Evolutionary conservation across 2,329 filamentous ascomycete species (phyloP).

Genomic region (Shiraia bambusicola): DNA sequence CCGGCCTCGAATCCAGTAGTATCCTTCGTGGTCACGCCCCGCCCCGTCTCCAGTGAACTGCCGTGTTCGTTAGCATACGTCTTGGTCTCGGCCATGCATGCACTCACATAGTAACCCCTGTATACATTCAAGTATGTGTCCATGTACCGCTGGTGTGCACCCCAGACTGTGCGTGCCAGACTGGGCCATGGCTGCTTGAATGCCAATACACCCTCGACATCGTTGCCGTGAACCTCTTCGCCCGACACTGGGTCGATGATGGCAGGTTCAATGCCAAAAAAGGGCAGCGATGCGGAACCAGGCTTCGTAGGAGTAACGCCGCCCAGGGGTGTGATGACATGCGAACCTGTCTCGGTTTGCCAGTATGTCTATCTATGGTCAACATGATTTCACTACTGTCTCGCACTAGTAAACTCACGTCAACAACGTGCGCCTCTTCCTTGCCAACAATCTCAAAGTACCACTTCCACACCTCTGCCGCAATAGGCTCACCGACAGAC

Average conservation of each 20-base stretch:
- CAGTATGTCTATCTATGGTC: slow-evolving; percentile 79
- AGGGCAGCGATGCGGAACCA: slow-evolving; percentile 90
- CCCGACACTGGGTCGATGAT: slow-evolving; percentile 97
- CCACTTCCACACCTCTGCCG: slow-evolving; percentile 99
- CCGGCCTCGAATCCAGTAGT: slow-evolving; percentile 99
- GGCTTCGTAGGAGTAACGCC: slow-evolving; percentile 96
- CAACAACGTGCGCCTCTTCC: slow-evolving; percentile 88
- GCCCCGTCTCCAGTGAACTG: slow-evolving; percentile 92
- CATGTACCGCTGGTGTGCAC: slow-evolving; percentile 97
- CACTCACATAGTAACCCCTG: slow-evolving; percentile 91
- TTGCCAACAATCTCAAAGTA: slow-evolving; percentile 95
- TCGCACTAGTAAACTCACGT: slow-evolving; percentile 63
- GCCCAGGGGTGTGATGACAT: slow-evolving; percentile 91
- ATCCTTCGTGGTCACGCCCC: slow-evolving; percentile 93
- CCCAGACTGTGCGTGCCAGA: slow-evolving; percentile 97
- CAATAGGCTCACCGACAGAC: slow-evolving; percentile 96
- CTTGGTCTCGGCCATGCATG: not conserved
- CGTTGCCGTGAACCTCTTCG: slow-evolving; percentile 89
- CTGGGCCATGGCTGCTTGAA: slow-evolving; percentile 99
- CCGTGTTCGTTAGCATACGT: slow-evolving; percentile 16
- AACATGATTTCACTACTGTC: slow-evolving; percentile 10
- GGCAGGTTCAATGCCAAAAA: slow-evolving; percentile 96
- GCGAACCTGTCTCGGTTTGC: slow-evolving; percentile 98
- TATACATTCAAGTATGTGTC: slow-evolving; percentile 98
- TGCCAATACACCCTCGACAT: slow-evolving; percentile 93